Conservation (phyloP, 352 stramenopile species). For the Globisporangium okanoganense region DNA sequence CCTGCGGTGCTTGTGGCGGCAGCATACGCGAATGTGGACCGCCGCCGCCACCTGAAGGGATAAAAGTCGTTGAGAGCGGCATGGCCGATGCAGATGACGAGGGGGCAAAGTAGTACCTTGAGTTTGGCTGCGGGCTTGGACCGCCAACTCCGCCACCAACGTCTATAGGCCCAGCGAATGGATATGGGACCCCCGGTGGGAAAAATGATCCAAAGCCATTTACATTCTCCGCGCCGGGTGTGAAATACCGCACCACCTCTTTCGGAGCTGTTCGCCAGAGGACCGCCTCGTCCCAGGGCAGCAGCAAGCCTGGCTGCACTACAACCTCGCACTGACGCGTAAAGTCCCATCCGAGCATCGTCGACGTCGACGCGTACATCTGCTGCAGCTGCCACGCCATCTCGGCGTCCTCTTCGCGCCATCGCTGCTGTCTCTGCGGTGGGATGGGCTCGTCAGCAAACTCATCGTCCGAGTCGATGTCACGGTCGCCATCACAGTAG, state of each 20-base stretch:
- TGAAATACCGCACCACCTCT: slow-evolving; percentile 75
- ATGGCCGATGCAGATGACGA: neutral
- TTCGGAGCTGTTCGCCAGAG: slow-evolving; percentile 65
- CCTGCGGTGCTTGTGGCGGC: neutral
- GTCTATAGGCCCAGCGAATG: slow-evolving; percentile 8
- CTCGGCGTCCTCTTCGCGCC: slow-evolving; percentile 39
- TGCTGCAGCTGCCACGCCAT: slow-evolving; percentile 69
- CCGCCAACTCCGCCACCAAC: neutral
- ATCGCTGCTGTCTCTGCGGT: slow-evolving; percentile 12
- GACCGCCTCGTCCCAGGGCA: slow-evolving; percentile 43
- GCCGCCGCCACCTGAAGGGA: neutral
- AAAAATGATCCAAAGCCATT: slow-evolving; percentile 22
- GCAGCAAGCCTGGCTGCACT: slow-evolving; percentile 7
- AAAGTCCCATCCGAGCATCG: slow-evolving; percentile 79
- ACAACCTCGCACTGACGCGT: slow-evolving; percentile 44
- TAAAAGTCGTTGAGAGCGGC: slow-evolving; percentile 2
- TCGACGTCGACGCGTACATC: slow-evolving; percentile 68
- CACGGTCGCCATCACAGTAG: slow-evolving; percentile 2
- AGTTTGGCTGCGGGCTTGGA: slow-evolving; percentile 14
- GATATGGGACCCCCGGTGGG: slow-evolving; percentile 8
- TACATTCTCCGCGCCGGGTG: slow-evolving; percentile 25
- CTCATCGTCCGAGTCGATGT: slow-evolving; percentile 7
- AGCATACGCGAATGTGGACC: slow-evolving; percentile 6
- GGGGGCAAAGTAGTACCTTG: slow-evolving; percentile 47
- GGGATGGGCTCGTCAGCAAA: neutral